These are phyloP conservation scores for Kurtzmaniella cleridarum DNA, from an alignment of 805 yeast genomes.

Conservation along the genomic window DNA sequence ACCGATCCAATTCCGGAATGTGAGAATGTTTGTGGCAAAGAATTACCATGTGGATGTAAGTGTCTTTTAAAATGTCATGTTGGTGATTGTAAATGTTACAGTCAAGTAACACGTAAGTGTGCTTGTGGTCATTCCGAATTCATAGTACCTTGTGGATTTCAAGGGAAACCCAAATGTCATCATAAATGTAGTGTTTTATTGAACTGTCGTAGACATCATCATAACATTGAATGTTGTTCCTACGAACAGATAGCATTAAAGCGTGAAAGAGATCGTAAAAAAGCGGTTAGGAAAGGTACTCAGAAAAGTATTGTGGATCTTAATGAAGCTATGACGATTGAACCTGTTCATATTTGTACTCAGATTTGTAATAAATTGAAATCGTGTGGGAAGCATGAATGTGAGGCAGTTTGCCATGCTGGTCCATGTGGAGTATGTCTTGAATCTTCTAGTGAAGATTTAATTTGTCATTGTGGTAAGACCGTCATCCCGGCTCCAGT, in stretches of 20 bases:
- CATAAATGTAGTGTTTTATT: constrained; percentile 69
- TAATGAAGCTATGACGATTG: constrained; percentile 50
- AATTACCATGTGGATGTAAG: constrained; percentile 63
- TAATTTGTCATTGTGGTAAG: constrained; percentile 75
- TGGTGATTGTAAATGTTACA: constrained; percentile 67
- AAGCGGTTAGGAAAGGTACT: constrained; percentile 43
- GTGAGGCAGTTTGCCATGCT: constrained; percentile 67
- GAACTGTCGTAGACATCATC: constrained; percentile 79
- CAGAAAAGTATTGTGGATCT: constrained; percentile 35
- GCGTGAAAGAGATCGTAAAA: constrained; percentile 50
- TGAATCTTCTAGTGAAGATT: constrained; percentile 74
- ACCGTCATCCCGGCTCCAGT: constrained; percentile 79
- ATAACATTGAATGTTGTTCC: constrained; percentile 63
- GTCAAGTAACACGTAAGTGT: constrained; percentile 48
- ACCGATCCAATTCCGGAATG: constrained; percentile 80
- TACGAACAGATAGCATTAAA: constrained; percentile 56
- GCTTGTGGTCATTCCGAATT: constrained; percentile 55
- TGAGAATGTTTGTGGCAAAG: constrained; percentile 56
- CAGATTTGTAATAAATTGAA: constrained; percentile 56
- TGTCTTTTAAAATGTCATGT: constrained; percentile 71
- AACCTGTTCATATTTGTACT: constrained; percentile 71
- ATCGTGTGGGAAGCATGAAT: constrained; percentile 58
- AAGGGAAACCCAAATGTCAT: constrained; percentile 54
- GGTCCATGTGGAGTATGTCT: constrained; percentile 80
- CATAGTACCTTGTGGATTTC: constrained; percentile 61